Evolutionary conservation across 305 asterid genomes (phyloP).

Genomic region (Caryopteris hybrid): DNA sequence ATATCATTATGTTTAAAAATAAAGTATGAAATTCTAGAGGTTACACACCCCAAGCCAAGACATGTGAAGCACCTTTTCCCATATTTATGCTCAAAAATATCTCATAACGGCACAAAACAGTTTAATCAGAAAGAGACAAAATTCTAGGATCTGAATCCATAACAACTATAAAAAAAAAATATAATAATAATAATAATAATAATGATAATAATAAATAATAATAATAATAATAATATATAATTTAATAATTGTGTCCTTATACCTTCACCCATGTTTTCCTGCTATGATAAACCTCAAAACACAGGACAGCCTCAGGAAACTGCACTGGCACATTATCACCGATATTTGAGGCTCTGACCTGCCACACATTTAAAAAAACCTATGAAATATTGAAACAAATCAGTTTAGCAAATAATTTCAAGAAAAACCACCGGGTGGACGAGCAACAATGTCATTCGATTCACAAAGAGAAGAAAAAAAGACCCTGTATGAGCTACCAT

Average conservation of each 20-base stretch:
- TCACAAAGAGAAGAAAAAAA: not conserved
- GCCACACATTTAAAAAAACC: conserved; percentile 19
- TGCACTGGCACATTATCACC: conserved; percentile 43
- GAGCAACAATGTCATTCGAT: conserved; percentile 1
- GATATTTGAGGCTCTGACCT: conserved; percentile 53
- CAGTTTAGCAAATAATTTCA: conserved; percentile 2
- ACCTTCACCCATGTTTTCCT: conserved; percentile 58
- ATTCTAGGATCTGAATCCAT: not conserved
- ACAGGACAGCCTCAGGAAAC: conserved; percentile 65
- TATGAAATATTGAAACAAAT: conserved; percentile 4
- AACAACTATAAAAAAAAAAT: too few relatives aligned
- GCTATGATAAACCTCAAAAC: conserved; percentile 82
- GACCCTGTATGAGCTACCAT: not conserved
- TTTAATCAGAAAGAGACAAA: not conserved
- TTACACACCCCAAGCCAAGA: not conserved
- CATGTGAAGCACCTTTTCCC: not conserved
- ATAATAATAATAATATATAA: too few relatives aligned
- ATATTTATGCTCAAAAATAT: not conserved
- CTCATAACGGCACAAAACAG: not conserved
- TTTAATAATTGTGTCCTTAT: too few relatives aligned
- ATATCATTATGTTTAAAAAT: not conserved
- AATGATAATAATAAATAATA: too few relatives aligned
- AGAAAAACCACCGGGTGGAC: not conserved
- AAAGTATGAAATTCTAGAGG: not conserved
- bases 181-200: too few relatives aligned